Base-by-base conservation (phyloP, 1,284 basidiomycete species). In the Tilletiaria anomala region DNA sequence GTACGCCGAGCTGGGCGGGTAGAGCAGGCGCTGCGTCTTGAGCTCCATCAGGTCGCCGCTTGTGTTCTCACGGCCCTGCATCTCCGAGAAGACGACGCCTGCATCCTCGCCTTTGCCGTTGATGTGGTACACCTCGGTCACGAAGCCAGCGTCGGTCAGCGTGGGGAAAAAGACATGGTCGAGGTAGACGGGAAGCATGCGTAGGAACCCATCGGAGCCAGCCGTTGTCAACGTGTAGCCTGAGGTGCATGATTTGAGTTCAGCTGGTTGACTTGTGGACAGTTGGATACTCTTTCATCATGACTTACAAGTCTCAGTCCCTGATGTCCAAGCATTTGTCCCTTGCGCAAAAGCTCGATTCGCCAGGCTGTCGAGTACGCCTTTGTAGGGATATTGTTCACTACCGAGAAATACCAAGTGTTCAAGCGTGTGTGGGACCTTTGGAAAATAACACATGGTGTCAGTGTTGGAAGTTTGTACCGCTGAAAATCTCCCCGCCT, bases 151-250 rank as follows among this genome's bases (percentile, higher is more conserved):
- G 49, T 86, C 76, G 5, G 86, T 89, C 47, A 97, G 78, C 0
- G 89, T 96, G 3, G 93, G 89, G 68, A 93, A 91, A 37, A 99
- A 76, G 50, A 97, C 85, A 67, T 99, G 93, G 69, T 99, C 93
- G 32, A 97, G 74, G 66, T 88, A 99, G 51, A 97, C 81, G 29
- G 91, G 91, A 16, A 97, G 73, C 47, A 97, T 77, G 57, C 89
- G 83, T 32, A 97, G 72, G 67, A 99, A 96, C 2, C 93, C 93
- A 61, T 93, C 84, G 46, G 82, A 80, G 45, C 93, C 93, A 14
- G 93, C 93, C 2, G 91, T 97, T n/a, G 84, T 83, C 50, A 93
- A 81, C 1, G 91, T 97, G 68, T 96, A 99, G 6, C 85, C 86
- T 16, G n/a, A n/a, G n/a, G n/a, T n/a, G n/a, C n/a, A n/a, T n/a